Evolutionary conservation across 345 rosid genomes (phyloP).

Genomic region (Angophora floribunda): DNA sequence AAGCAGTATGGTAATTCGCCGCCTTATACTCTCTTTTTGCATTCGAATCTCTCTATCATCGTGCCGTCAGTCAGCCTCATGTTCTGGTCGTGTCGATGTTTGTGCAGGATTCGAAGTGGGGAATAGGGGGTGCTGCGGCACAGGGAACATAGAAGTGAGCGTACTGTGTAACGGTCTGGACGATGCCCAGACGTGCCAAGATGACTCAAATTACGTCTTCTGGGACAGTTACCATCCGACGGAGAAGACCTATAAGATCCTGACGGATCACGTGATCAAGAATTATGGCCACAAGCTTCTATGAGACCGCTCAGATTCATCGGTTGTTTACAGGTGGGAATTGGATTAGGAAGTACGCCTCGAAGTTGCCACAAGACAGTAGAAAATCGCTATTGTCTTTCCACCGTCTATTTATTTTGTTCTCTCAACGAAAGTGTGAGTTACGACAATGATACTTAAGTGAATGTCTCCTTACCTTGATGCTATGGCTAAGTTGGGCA

Average conservation of each 20-base stretch:
- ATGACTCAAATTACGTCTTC: constrained; percentile 45
- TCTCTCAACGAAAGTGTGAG: not conserved
- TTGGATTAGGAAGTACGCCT: not conserved
- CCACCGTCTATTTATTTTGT: not conserved
- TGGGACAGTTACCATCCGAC: constrained; percentile 86
- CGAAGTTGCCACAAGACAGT: not conserved
- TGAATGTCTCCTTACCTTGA: not conserved
- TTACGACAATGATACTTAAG: no score
- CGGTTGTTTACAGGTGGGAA: not conserved
- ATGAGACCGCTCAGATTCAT: not conserved
- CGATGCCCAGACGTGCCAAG: constrained; percentile 17
- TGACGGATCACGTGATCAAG: not conserved
- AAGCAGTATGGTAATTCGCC: constrained; percentile 34
- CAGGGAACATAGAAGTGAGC: constrained; percentile 53
- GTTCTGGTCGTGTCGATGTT: not conserved
- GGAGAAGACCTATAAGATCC: constrained; percentile 35
- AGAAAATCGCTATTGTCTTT: not conserved
- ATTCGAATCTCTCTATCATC: not conserved
- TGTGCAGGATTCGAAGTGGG: constrained; percentile 48
- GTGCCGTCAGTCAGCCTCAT: not conserved
- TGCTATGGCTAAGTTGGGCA: not conserved
- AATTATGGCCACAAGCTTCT: not conserved
- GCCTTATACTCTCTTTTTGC: not conserved
- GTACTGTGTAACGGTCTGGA: constrained; percentile 26
- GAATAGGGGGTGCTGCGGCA: constrained; percentile 61